Evolutionary conservation across 495 filamentous ascomycete species (phyloP), one percentile per base, ranked within the genome.

Genomic region (Penicillium bialowiezense): DNA sequence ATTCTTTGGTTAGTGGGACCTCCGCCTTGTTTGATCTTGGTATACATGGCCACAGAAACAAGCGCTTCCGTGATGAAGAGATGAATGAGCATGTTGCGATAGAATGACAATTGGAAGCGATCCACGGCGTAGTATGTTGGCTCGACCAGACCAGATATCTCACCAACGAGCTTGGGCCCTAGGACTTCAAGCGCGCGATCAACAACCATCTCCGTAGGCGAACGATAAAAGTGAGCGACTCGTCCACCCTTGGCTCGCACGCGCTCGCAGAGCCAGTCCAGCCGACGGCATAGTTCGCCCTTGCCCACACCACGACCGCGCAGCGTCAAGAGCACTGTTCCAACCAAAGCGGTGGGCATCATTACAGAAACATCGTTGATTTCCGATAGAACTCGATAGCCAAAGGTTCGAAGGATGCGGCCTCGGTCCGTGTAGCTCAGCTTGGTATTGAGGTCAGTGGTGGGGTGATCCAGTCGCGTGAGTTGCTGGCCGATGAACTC

Each of bases 51-150:
- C 13, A 86, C 89, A 14, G 87, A 90, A 2, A 98, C 87, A 2
- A 97, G 74, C 0, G 92, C 87, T 53, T 97, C 90, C 1, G 87
- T 85, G 44, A 97, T 91, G 64, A 98, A 98, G 2, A 98, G 81
- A 61, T 98, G 93, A 43, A 98, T 98, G 1, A 91, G 95, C 92
- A 97, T 97, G 65, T 98, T 98, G 34, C 93, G 85, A 66, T 97
- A 98, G 69, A 97, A 98, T 1, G 88, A 93, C 7, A 98, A 80
- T 59, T 97, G 92, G 71, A 98, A 98, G 41, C 91, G 81, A 65
- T 98, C 93, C 21, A 96, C 90, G 3, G 93, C 92, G 57, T 88
- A 95, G 63, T 87, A 97, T 0, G 91, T 96, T 10, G 87, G 85
- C 62, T 98, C 93, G 0, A 84, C 85, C 12, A 98, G 69, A 3